Base-by-base conservation (phyloP, 306 rosid genomes). In the Quercus cerris region DNA sequence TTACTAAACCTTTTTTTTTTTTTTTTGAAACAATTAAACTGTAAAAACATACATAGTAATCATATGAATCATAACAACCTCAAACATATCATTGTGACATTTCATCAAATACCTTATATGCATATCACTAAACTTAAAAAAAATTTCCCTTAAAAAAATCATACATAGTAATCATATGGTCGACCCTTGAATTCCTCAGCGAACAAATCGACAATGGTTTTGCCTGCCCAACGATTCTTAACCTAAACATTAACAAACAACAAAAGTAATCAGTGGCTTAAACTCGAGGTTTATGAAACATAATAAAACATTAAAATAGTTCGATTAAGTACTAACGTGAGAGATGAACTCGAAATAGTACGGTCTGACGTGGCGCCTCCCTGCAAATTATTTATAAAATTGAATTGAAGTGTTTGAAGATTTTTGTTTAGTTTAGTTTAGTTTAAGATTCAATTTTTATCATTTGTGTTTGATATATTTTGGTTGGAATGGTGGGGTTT, bases 141-240 rank as follows among this genome's bases (percentile, higher is more conserved):
- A 6, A 7, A 0, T 38, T 7, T 7, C 0, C 44, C 2, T 1
- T 2, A 2, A 41, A 41, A 8, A 41, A 41, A 41, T 41, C 17
- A 12, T 88, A 93, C 98, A 89, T 93, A 91, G 89, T 93, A 93
- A 27, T 96, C 92, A 80, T 87, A 87, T 38, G 93, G 89, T 70
- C 98, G 90, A 75, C 99, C 98, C 81, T 93, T 93, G 64, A 96
- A 96, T 80, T 96, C 99, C 66, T 96, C 91, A 1, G 99, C 83
- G 46, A 96, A 93, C 83, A 96, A 87, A 80, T 91, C 98, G 11
- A 96, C 97, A 17, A 91, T 87, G 67, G 90, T 89, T 91, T 90
- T 91, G 58, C 98, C 99, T 0, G 92, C 97, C 99, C 99, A 96
- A 12, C 97, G 90, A 75, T 91, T 90, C 78, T 93, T 91, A 23